Percentiles rank a stretch among this genome's conserved stretches.
These are phyloP conservation scores for Mortierella sp. DNA, from an alignment of 371 early-diverging fungal genomes.

Conservation along the genomic window DNA sequence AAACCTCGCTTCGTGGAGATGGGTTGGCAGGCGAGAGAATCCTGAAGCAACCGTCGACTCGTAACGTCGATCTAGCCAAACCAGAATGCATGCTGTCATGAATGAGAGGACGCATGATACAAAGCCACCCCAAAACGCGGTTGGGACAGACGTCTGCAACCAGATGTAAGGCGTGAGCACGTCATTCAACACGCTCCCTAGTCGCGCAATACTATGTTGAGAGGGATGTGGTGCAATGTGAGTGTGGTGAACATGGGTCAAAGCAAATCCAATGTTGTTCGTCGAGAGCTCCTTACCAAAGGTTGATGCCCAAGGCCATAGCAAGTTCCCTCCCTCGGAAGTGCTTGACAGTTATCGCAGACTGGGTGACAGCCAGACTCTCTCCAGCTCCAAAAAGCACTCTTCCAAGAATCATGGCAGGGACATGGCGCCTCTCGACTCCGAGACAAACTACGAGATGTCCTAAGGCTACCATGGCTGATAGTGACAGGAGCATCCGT, in stretches of 20 bases:
- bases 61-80: constrained; percentile 27
- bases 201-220: constrained; percentile 41
- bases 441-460: constrained; percentile 70
- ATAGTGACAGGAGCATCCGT: constrained; percentile 58
- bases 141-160: constrained; percentile 22
- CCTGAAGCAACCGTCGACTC: constrained; percentile 12
- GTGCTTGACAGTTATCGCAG: constrained; percentile 58
- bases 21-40: constrained; percentile 31
- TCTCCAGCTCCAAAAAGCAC: constrained; percentile 69
- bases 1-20: constrained; percentile 12
- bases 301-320: constrained; percentile 59
- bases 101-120: constrained; percentile 52
- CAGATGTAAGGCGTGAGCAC: constrained; percentile 48
- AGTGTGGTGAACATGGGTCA: constrained; percentile 35
- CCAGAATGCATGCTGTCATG: constrained; percentile 33
- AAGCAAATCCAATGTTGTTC: too few relatives aligned
- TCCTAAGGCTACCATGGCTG: constrained; percentile 67
- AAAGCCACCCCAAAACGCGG: constrained; percentile 63
- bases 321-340: constrained; percentile 63
- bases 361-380: constrained; percentile 59
- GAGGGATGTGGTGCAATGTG: neutral
- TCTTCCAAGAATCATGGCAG: constrained; percentile 58
- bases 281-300: constrained; percentile 37
- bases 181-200: constrained; percentile 63
- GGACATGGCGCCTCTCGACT: constrained; percentile 49